Percentiles rank a stretch among this genome's conserved stretches.
These are phyloP conservation scores for Penicillium brasilianum DNA, from an alignment of 2,329 filamentous ascomycete species.

Conservation along the genomic window DNA sequence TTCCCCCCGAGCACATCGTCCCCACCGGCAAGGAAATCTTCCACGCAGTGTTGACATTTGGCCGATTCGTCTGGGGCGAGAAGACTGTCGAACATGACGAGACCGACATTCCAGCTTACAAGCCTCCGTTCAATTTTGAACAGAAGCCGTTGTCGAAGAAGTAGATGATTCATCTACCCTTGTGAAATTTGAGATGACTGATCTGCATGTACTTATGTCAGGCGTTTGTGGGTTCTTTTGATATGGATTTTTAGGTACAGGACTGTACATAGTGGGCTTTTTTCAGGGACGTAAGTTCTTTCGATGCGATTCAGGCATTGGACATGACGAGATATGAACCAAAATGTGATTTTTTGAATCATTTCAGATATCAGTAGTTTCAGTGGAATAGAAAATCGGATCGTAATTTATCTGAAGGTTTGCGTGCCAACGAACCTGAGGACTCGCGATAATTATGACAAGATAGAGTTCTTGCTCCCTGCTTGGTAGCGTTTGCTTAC, in stretches of 20 bases:
- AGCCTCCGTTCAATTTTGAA: slow-evolving; percentile 11
- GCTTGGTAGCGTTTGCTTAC: too few relatives aligned
- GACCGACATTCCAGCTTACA: background rate
- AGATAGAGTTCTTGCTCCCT: too few relatives aligned
- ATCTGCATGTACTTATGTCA: slow-evolving; percentile 4
- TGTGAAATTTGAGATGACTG: background rate
- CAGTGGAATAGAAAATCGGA: background rate
- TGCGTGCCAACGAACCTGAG: too few relatives aligned
- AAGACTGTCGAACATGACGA: slow-evolving; percentile 6
- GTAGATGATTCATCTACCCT: slow-evolving; percentile 35
- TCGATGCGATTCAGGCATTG: slow-evolving; percentile 1
- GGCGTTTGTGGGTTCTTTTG: background rate
- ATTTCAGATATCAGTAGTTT: too few relatives aligned
- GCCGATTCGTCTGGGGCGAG: slow-evolving; percentile 62
- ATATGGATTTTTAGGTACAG: background rate
- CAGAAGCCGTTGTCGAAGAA: slow-evolving; percentile 18
- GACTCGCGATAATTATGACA: too few relatives aligned
- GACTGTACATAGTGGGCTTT: slow-evolving; percentile 17
- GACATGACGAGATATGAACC: background rate
- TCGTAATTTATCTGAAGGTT: slow-evolving; percentile 4
- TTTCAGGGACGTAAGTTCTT: slow-evolving; percentile 2
- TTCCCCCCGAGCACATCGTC: slow-evolving; percentile 84
- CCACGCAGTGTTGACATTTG: slow-evolving; percentile 81
- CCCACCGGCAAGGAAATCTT: slow-evolving; percentile 88
- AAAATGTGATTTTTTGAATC: background rate